These are phyloP conservation scores for Cyclotella baltica DNA, from an alignment of 108 stramenopile species.

Conservation along the genomic window DNA sequence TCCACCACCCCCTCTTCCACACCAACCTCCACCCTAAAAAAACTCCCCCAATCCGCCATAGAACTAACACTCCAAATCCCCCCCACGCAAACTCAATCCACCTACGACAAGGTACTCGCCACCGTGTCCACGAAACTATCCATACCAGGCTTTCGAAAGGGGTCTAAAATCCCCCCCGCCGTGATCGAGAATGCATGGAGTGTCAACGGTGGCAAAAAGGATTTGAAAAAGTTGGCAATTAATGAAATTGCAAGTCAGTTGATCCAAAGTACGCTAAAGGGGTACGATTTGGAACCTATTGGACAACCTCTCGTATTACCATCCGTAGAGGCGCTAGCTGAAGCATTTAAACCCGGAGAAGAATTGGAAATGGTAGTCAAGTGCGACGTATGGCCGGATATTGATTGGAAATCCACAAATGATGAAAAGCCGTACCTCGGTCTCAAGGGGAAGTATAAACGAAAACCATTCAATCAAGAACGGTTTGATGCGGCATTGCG, in stretches of 20 bases:
- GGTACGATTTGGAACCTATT: constrained; percentile 86
- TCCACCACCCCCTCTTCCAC: constrained; percentile 15
- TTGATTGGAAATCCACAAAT: constrained; percentile 61
- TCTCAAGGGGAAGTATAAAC: constrained; percentile 72
- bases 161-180: constrained; percentile 79
- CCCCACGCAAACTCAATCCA: constrained; percentile 74
- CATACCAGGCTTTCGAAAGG: constrained; percentile 92
- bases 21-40: constrained; percentile 61
- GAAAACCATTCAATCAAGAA: constrained; percentile 85
- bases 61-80: constrained; percentile 73
- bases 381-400: constrained; percentile 92
- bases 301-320: constrained; percentile 69
- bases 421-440: constrained; percentile 81
- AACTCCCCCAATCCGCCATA: constrained; percentile 77
- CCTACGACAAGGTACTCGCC: constrained; percentile 79
- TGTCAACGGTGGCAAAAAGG: constrained; percentile 70
- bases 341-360: constrained; percentile 64
- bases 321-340: constrained; percentile 42
- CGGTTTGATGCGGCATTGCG: constrained; percentile 79
- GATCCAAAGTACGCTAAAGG: constrained; percentile 79
- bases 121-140: constrained; percentile 74
- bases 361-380: constrained; percentile 67
- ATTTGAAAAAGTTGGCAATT: constrained; percentile 75
- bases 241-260: constrained; percentile 61
- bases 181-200: constrained; percentile 83